Conservation (phyloP, 192 early-diverging fungal species). For the Helicostylum pulchrum region DNA sequence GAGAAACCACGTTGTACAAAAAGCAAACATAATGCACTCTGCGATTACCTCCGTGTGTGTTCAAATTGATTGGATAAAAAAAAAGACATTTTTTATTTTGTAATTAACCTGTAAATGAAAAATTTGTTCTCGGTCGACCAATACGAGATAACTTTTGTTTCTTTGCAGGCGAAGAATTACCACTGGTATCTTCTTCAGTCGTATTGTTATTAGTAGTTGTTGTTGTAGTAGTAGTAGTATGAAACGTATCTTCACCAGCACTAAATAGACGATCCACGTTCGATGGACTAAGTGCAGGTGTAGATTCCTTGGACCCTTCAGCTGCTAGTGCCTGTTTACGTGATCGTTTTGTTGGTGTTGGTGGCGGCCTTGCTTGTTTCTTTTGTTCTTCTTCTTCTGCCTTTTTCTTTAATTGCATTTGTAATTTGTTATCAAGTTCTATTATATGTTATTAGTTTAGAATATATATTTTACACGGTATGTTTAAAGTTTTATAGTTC, state of each 20-base stretch:
- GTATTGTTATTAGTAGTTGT: too few relatives aligned
- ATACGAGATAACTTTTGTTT: conserved; percentile 17
- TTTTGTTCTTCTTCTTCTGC: conserved; percentile 49
- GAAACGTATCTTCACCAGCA: conserved; percentile 27
- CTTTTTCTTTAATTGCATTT: conserved; percentile 55
- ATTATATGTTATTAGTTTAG: background rate
- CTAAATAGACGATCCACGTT: conserved; percentile 24
- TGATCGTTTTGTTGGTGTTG: conserved; percentile 22
- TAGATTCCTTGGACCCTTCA: background rate
- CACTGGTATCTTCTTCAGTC: background rate
- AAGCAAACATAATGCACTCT: too few relatives aligned
- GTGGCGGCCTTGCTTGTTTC: conserved; percentile 23
- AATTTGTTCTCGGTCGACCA: conserved; percentile 27
- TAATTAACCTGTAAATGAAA: conserved; percentile 24
- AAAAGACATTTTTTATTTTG: background rate
- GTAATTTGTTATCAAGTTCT: conserved; percentile 53
- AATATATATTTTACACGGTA: background rate
- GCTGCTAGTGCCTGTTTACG: conserved; percentile 13
- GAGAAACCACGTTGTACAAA: too few relatives aligned
- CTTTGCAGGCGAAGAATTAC: background rate
- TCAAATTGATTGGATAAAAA: background rate
- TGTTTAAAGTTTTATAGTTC: background rate
- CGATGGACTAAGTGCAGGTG: conserved; percentile 23
- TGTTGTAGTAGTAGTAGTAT: conserved; percentile 15
- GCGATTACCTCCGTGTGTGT: too few relatives aligned